Percentiles rank a stretch among this genome's conserved stretches.
These are phyloP conservation scores for Syzygium syzygioides DNA, from an alignment of 441 rosid genomes.

Conservation along the genomic window DNA sequence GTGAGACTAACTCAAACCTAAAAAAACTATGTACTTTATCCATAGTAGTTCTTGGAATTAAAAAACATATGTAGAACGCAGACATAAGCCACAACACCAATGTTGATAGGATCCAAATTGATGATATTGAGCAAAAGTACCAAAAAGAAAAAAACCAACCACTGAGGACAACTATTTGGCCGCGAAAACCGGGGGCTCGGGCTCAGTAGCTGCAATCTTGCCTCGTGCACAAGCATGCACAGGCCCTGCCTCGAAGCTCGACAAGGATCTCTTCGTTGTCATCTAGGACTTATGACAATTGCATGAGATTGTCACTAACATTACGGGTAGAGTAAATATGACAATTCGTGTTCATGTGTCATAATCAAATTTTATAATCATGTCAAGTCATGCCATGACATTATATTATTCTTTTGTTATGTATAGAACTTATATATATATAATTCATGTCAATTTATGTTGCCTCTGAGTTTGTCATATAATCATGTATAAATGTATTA, in stretches of 20 bases:
- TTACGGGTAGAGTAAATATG: not conserved
- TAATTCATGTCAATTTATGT: not conserved
- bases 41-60: too few species aligned
- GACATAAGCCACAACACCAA: too few species aligned
- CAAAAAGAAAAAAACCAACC: not conserved
- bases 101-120: not conserved
- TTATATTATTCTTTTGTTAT: not conserved
- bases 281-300: not conserved
- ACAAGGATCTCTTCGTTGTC: not conserved
- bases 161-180: not conserved
- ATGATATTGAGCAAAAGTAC: not conserved
- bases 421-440: not conserved
- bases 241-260: not conserved
- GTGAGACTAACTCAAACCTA: too few species aligned
- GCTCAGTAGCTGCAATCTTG: not conserved
- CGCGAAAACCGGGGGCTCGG: not conserved
- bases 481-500: not conserved
- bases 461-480: too few species aligned
- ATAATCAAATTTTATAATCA: not conserved
- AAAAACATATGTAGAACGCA: too few species aligned
- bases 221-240: not conserved
- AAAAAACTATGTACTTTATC: not conserved
- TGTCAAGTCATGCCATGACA: not conserved
- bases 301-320: not conserved
- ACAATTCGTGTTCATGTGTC: not conserved